Percentiles rank a stretch among this genome's conserved stretches.
These are phyloP conservation scores for Yamadazyma tumulicola DNA, from an alignment of 805 yeast species.

Conservation along the genomic window DNA sequence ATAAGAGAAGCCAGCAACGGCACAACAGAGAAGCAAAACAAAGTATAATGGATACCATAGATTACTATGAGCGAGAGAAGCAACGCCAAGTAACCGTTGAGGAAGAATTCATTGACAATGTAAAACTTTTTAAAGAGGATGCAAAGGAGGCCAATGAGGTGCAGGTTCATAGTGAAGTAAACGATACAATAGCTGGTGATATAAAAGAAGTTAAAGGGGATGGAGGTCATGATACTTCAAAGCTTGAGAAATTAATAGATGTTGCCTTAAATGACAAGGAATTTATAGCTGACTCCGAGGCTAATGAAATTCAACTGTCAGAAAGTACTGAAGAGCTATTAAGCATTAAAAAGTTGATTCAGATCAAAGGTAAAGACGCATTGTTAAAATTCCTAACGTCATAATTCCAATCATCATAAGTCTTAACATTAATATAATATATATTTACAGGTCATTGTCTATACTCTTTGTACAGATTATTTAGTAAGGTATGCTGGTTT, in stretches of 20 bases:
- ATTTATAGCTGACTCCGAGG: neutral
- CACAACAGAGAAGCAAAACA: slow-evolving; percentile 11
- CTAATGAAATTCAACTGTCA: slow-evolving; percentile 46
- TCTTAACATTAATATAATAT: slow-evolving; percentile 2
- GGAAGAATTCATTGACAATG: slow-evolving; percentile 10
- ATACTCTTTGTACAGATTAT: neutral
- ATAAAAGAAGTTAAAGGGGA: slow-evolving; percentile 1
- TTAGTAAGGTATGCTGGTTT: neutral
- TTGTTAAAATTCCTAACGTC: slow-evolving; percentile 54
- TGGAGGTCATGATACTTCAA: too few relatives aligned
- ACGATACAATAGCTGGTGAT: too few relatives aligned
- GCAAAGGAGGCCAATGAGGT: slow-evolving; percentile 4
- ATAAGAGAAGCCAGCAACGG: slow-evolving; percentile 1
- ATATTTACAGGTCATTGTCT: slow-evolving; percentile 9
- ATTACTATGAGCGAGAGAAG: slow-evolving; percentile 22
- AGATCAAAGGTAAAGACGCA: slow-evolving; percentile 65
- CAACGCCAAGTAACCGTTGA: slow-evolving; percentile 5
- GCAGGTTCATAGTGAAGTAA: slow-evolving; percentile 7
- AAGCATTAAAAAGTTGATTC: slow-evolving; percentile 58
- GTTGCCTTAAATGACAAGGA: slow-evolving; percentile 27
- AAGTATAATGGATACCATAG: slow-evolving; percentile 21
- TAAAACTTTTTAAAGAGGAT: slow-evolving; percentile 1
- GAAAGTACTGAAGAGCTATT: slow-evolving; percentile 49
- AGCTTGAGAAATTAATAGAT: slow-evolving; percentile 47
- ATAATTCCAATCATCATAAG: slow-evolving; percentile 2